Percentiles rank a stretch among this genome's conserved stretches.
Evolutionary conservation across 2,329 filamentous ascomycete species (phyloP).

Genomic region (Trichoderma sp.): DNA sequence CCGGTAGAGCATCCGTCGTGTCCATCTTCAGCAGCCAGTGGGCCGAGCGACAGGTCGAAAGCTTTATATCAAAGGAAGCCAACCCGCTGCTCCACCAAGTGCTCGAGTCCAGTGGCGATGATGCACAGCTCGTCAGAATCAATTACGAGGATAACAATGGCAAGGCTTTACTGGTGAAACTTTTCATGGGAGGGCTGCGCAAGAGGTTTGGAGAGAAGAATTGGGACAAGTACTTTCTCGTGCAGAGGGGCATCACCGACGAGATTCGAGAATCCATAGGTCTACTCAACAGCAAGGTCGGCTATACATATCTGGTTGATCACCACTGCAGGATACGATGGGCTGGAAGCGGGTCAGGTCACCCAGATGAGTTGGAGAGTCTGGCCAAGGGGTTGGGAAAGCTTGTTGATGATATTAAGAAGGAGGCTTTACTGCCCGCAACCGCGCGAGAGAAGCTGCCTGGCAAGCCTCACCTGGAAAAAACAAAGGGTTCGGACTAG

Average conservation of each 20-base stretch:
- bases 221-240: slow-evolving; percentile 61
- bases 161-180: slow-evolving; percentile 56
- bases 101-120: slow-evolving; percentile 51
- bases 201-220: slow-evolving; percentile 49
- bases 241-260: slow-evolving; percentile 57
- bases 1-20: slow-evolving; percentile 74
- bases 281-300: slow-evolving; percentile 84
- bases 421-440: slow-evolving; percentile 35
- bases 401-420: slow-evolving; percentile 58
- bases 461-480: slow-evolving; percentile 33
- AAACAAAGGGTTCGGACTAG: slow-evolving; percentile 27
- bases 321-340: slow-evolving; percentile 85
- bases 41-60: slow-evolving; percentile 77
- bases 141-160: slow-evolving; percentile 83
- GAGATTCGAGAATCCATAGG: slow-evolving; percentile 63
- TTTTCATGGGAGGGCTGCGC: slow-evolving; percentile 56
- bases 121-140: slow-evolving; percentile 76
- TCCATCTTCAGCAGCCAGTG: slow-evolving; percentile 79
- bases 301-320: slow-evolving; percentile 91
- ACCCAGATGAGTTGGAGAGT: slow-evolving; percentile 63
- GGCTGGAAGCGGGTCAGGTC: slow-evolving; percentile 76
- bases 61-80: slow-evolving; percentile 62
- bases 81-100: slow-evolving; percentile 70
- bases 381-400: slow-evolving; percentile 63
- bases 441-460: slow-evolving; percentile 36